phyloP scores from a whole-genome alignment of 768 basidiomycete species.

The Xerocomellus intermedius region DNA sequence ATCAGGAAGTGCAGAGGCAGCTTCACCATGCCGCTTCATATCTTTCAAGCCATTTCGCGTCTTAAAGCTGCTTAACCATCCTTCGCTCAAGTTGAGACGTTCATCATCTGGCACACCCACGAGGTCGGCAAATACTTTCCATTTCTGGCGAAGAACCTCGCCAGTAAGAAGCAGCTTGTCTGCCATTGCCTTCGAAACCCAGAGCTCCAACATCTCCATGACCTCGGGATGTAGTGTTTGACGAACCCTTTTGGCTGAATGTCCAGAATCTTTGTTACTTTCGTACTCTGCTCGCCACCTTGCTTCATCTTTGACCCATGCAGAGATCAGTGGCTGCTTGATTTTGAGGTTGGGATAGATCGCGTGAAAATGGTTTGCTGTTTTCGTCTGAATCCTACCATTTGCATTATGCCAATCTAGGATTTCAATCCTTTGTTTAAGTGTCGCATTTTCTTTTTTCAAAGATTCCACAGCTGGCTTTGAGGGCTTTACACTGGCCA shows the following conservation, averaged over 20 bases:
- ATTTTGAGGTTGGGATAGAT: not conserved
- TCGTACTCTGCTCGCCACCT: not conserved
- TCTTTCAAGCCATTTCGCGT: not conserved
- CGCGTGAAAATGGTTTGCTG: conserved; percentile 10
- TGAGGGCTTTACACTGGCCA: no score
- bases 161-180: conserved; percentile 3
- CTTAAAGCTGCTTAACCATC: not conserved
- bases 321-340: not conserved
- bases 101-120: not conserved
- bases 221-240: conserved; percentile 36
- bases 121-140: conserved; percentile 21
- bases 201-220: conserved; percentile 35
- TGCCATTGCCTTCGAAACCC: conserved; percentile 34
- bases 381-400: conserved; percentile 32
- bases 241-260: not conserved
- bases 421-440: conserved; percentile 36
- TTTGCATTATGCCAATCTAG: conserved; percentile 37
- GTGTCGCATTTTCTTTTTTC: conserved; percentile 29
- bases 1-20: conserved; percentile 26
- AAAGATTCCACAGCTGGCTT: no score
- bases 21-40: conserved; percentile 30
- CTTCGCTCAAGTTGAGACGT: not conserved
- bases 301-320: conserved; percentile 27
- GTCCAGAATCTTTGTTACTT: not conserved
- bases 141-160: conserved; percentile 34